Percentiles rank a stretch among this genome's conserved stretches.
These are phyloP conservation scores for Petunia axillaris DNA, from an alignment of 257 asterid species.

Conservation along the genomic window DNA sequence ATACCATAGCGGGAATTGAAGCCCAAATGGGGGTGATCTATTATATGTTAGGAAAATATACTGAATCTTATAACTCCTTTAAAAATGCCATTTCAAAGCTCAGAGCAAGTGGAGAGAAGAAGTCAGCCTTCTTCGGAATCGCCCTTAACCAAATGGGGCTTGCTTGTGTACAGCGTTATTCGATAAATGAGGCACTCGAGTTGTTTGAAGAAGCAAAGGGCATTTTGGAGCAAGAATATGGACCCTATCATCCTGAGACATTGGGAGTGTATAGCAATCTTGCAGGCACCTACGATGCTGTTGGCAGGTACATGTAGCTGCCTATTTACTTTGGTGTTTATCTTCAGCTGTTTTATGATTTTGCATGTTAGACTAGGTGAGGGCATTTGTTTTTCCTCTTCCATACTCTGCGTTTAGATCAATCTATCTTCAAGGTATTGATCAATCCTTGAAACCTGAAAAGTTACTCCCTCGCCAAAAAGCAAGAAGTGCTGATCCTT, in stretches of 20 bases:
- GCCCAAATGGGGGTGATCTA: slow-evolving; percentile 94
- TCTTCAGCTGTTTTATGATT: neutral
- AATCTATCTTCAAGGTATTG: neutral
- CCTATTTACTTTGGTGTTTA: neutral
- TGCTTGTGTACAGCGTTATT: slow-evolving; percentile 82
- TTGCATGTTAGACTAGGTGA: neutral
- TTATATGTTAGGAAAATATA: slow-evolving; percentile 76
- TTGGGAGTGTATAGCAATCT: slow-evolving; percentile 96
- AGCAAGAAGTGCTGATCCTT: neutral
- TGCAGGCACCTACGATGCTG: slow-evolving; percentile 93
- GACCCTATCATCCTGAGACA: slow-evolving; percentile 90
- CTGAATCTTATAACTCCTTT: slow-evolving; percentile 69
- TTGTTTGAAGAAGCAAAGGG: slow-evolving; percentile 90
- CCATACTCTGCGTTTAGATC: neutral
- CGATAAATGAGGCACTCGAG: slow-evolving; percentile 76
- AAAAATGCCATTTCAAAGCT: slow-evolving; percentile 67
- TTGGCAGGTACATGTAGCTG: slow-evolving; percentile 66
- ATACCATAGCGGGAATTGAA: slow-evolving; percentile 83
- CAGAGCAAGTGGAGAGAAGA: slow-evolving; percentile 87
- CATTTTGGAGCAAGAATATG: slow-evolving; percentile 86
- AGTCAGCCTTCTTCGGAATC: slow-evolving; percentile 89
- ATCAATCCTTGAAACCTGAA: neutral
- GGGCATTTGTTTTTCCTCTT: neutral
- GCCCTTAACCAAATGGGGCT: slow-evolving; percentile 95
- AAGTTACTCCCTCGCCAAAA: neutral